Percentiles rank a stretch among this genome's conserved stretches.
These are phyloP conservation scores for Phytophthora melonis DNA, from an alignment of 352 stramenopile genomes.

Conservation along the genomic window DNA sequence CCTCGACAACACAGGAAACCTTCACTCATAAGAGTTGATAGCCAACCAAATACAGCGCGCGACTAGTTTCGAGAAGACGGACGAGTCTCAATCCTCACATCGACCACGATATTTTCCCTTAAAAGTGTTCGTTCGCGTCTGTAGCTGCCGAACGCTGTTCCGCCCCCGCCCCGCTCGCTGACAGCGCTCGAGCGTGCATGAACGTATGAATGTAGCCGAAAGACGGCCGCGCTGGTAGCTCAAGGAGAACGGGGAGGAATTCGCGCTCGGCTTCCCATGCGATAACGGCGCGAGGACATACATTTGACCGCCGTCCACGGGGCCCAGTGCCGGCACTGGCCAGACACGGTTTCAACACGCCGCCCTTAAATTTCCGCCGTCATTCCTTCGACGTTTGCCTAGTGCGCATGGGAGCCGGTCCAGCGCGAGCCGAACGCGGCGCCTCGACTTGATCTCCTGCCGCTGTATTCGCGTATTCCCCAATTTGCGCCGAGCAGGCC, in stretches of 20 bases:
- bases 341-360: constrained; percentile 28
- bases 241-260: background rate
- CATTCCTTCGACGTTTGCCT: constrained; percentile 33
- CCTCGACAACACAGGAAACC: constrained; percentile 5
- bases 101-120: background rate
- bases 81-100: background rate
- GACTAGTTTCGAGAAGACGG: background rate
- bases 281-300: constrained; percentile 19
- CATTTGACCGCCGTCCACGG: constrained; percentile 5
- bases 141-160: background rate
- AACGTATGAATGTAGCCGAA: background rate
- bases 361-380: constrained; percentile 36
- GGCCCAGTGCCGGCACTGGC: constrained; percentile 18
- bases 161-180: background rate
- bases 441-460: constrained; percentile 2
- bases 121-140: background rate
- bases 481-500: constrained; percentile 26
- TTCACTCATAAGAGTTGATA: background rate
- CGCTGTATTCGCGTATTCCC: constrained; percentile 15
- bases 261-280: constrained; percentile 4
- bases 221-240: background rate
- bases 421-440: background rate
- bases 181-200: background rate
- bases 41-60: background rate
- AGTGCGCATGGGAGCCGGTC: constrained; percentile 14